A percentile compares a stretch with the other conserved stretches of the same genome.
phyloP scores from a whole-genome alignment of 2,329 filamentous ascomycete genomes.

The Aureobasidium lini region DNA sequence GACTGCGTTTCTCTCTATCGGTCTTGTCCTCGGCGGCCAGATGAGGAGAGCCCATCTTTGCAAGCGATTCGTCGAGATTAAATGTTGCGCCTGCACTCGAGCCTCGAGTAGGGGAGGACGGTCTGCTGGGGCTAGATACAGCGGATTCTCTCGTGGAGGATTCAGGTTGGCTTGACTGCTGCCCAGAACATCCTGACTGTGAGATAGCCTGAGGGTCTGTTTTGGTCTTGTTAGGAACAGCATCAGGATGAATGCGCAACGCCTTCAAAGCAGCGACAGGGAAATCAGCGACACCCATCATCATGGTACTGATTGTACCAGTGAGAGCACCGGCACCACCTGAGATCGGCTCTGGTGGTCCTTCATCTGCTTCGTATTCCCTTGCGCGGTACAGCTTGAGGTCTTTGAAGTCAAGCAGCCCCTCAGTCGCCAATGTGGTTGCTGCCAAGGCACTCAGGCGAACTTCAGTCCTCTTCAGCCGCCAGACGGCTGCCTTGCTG shows the following conservation, averaged over 20 bases:
- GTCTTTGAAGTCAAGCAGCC: conserved; percentile 57
- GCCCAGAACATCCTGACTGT: background rate
- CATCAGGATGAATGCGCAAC: conserved; percentile 31
- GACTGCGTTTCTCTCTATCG: background rate
- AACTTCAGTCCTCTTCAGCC: conserved; percentile 57
- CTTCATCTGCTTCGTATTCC: conserved; percentile 68
- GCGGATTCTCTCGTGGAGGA: background rate
- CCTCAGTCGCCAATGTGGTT: conserved; percentile 55
- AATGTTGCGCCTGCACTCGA: conserved; percentile 10
- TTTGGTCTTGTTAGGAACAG: conserved; percentile 13
- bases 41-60: conserved; percentile 14
- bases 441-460: conserved; percentile 65
- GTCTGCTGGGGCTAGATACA: background rate
- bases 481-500: conserved; percentile 63
- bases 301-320: conserved; percentile 66
- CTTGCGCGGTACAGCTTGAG: conserved; percentile 54
- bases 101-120: background rate
- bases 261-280: conserved; percentile 46
- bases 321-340: conserved; percentile 67
- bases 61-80: conserved; percentile 18
- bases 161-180: background rate
- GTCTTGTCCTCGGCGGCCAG: background rate
- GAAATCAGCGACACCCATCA: conserved; percentile 71
- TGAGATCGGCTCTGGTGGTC: conserved; percentile 70
- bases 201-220: background rate